Evolutionary conservation across 176 grass and related monocot genomes (phyloP).

Genomic region (Oryza rufipogon): DNA sequence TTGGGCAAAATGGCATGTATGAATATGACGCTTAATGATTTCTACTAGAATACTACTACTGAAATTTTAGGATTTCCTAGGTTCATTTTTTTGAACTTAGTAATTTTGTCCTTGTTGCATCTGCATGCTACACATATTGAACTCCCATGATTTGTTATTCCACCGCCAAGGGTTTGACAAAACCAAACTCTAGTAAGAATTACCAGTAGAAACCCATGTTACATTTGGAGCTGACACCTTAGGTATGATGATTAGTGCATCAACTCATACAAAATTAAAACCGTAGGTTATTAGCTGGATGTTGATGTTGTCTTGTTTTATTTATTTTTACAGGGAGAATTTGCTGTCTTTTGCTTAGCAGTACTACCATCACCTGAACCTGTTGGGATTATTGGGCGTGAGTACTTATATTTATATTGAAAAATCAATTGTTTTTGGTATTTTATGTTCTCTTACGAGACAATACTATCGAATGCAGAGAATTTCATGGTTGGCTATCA

Average conservation of each 20-base stretch:
- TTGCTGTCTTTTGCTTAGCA: slow-evolving; percentile 74
- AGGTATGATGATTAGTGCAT: not conserved
- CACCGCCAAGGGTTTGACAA: not conserved
- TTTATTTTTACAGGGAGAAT: slow-evolving; percentile 53
- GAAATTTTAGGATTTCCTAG: not conserved
- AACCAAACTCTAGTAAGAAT: not conserved
- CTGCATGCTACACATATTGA: not conserved
- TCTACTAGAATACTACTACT: not conserved
- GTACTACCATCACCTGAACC: slow-evolving; percentile 57
- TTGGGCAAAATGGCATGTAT: not conserved
- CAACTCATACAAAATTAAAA: not conserved
- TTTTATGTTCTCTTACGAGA: not conserved
- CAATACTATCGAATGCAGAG: slow-evolving; percentile 58
- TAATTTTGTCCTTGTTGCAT: not conserved
- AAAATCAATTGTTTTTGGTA: not conserved
- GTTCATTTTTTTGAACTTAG: not conserved
- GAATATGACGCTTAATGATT: not conserved
- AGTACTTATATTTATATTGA: slow-evolving; percentile 35
- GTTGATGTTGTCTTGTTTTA: not conserved
- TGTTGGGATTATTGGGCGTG: slow-evolving; percentile 86
- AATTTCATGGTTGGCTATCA: slow-evolving; percentile 92
- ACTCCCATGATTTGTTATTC: not conserved
- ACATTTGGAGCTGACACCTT: slow-evolving; percentile 7
- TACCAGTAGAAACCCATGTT: not conserved
- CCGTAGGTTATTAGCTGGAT: not conserved